Conservation (phyloP, 495 filamentous ascomycete genomes). For the Beverwykella pulmonaria region DNA sequence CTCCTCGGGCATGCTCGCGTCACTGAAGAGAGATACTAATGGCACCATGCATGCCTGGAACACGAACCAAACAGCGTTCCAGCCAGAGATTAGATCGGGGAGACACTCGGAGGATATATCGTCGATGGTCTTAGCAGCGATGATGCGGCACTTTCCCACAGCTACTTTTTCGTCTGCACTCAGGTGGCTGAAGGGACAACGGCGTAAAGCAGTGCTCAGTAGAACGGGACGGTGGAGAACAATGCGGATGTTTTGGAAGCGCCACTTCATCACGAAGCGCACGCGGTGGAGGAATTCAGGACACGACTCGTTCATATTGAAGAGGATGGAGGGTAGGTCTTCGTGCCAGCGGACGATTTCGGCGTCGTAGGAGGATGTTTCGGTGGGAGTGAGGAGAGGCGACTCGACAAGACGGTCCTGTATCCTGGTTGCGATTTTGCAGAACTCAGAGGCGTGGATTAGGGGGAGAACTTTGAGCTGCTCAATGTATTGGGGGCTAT, state of each 20-base stretch:
- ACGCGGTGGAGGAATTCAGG: constrained; percentile 70
- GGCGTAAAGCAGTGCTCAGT: constrained; percentile 69
- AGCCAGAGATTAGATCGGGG: constrained; percentile 74
- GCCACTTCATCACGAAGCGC: constrained; percentile 79
- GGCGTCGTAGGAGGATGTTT: constrained; percentile 64
- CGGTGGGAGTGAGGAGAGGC: constrained; percentile 65
- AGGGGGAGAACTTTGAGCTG: constrained; percentile 67
- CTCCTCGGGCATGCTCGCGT: constrained; percentile 40
- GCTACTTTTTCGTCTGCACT: constrained; percentile 68
- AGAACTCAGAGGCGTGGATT: constrained; percentile 77
- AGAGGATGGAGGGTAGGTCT: constrained; percentile 68
- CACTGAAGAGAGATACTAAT: constrained; percentile 62
- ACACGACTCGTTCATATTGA: constrained; percentile 63
- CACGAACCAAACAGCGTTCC: constrained; percentile 82
- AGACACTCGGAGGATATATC: constrained; percentile 70
- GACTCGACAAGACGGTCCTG: constrained; percentile 74
- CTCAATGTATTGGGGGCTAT: constrained; percentile 48
- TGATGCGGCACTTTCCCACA: constrained; percentile 67
- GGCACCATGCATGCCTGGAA: constrained; percentile 82
- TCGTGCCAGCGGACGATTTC: constrained; percentile 74
- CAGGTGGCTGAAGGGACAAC: constrained; percentile 59
- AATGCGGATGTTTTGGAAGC: constrained; percentile 77
- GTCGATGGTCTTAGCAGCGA: constrained; percentile 70
- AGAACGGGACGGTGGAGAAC: constrained; percentile 76
- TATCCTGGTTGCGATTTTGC: constrained; percentile 75